Conservation (phyloP, 2,329 filamentous ascomycete genomes). For the Exophiala lecanii-corni region DNA sequence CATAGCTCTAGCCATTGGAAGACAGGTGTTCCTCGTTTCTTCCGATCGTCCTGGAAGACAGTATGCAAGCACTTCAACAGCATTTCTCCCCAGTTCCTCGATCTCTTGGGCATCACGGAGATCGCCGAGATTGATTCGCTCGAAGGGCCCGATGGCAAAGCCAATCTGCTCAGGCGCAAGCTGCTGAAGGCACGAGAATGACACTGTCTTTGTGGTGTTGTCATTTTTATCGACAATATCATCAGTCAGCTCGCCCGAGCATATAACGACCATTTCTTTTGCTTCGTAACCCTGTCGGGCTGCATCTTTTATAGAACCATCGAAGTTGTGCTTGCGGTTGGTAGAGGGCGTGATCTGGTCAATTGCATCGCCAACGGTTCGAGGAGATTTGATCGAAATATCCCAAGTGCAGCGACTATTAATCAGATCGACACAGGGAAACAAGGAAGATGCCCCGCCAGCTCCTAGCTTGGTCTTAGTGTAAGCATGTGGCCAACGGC, state of each 20-base stretch:
- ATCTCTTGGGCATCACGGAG: slow-evolving; percentile 89
- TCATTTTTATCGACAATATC: slow-evolving; percentile 74
- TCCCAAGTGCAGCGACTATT: slow-evolving; percentile 81
- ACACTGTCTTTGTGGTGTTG: slow-evolving; percentile 78
- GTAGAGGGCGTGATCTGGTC: slow-evolving; percentile 18
- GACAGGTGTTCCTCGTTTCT: slow-evolving; percentile 81
- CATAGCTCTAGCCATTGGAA: slow-evolving; percentile 77
- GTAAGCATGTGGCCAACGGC: slow-evolving; percentile 85
- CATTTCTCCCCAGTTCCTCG: slow-evolving; percentile 81
- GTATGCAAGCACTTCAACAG: slow-evolving; percentile 84
- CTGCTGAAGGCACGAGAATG: slow-evolving; percentile 70
- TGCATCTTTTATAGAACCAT: slow-evolving; percentile 9
- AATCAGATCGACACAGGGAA: slow-evolving; percentile 87
- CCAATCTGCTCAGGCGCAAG: slow-evolving; percentile 85
- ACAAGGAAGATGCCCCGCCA: slow-evolving; percentile 77
- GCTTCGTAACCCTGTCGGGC: slow-evolving; percentile 19
- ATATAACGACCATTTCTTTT: slow-evolving; percentile 77
- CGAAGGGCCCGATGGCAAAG: slow-evolving; percentile 91
- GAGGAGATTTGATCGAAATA: slow-evolving; percentile 77
- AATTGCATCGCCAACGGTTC: slow-evolving; percentile 74
- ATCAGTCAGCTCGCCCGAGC: slow-evolving; percentile 82
- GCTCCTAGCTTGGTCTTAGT: slow-evolving; percentile 75
- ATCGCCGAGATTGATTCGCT: slow-evolving; percentile 83
- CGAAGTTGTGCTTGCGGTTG: slow-evolving; percentile 1
- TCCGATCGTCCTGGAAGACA: slow-evolving; percentile 78